These are phyloP conservation scores for Globisporangium nodosum DNA, from an alignment of 352 stramenopile species.

Conservation along the genomic window DNA sequence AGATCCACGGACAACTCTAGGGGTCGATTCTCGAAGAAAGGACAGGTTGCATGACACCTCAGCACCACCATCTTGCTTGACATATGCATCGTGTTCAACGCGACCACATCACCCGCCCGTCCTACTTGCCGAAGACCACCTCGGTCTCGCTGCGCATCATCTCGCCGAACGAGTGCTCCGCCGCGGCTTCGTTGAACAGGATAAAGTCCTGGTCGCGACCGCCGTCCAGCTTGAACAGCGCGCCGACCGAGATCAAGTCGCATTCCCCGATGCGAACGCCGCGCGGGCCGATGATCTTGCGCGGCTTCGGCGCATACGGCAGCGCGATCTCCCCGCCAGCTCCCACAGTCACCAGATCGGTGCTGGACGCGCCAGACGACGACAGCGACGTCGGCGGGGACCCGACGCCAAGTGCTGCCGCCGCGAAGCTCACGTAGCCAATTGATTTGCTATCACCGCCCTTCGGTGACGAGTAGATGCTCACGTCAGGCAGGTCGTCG, in stretches of 20 bases:
- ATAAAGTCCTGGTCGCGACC: constrained; percentile 81
- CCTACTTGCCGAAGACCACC: constrained; percentile 18
- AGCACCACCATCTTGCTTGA: neutral
- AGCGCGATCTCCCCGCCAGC: neutral
- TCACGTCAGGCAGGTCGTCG: constrained; percentile 51
- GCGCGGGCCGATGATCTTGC: constrained; percentile 15
- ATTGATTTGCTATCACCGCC: constrained; percentile 2
- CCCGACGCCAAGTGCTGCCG: constrained; percentile 13
- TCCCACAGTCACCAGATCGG: neutral
- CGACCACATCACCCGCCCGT: too few species aligned
- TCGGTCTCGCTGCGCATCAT: constrained; percentile 78
- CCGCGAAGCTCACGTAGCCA: constrained; percentile 13
- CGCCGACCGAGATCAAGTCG: constrained; percentile 59
- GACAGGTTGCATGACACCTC: neutral
- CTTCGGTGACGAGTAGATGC: constrained; percentile 30
- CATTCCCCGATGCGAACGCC: constrained; percentile 20
- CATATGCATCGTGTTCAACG: neutral
- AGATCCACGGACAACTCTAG: too few species aligned
- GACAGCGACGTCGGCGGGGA: constrained; percentile 5
- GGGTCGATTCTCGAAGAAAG: too few species aligned
- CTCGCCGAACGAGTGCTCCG: constrained; percentile 63
- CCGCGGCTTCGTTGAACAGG: constrained; percentile 71
- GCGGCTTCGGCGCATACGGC: constrained; percentile 7
- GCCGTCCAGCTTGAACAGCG: constrained; percentile 74
- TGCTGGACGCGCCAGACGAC: constrained; percentile 1